Evolutionary conservation across 495 filamentous ascomycete species (phyloP), one percentile per base, ranked within the genome.

Genomic region (Penicillium alfredii): DNA sequence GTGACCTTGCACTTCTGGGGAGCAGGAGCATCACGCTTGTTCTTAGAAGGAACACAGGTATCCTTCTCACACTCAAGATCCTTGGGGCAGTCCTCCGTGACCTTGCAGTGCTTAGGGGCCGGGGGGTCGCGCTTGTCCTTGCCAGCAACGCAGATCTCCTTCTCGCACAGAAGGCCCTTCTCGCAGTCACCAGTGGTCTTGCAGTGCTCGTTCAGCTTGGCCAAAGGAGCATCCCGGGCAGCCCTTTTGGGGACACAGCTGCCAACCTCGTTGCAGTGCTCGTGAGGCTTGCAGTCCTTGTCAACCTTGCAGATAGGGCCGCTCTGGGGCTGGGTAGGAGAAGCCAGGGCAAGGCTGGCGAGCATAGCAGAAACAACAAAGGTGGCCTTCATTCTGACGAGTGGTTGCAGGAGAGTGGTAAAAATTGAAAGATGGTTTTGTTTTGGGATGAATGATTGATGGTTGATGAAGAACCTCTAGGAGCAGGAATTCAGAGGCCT

Each of bases 261-360:
- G 35, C 35, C 35, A 9, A 12, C 15, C 3, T 33, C 33, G 29
- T 28, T 27, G 12, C 38, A 34, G 2, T 21, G 12, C 17, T 40
- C 21, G 38, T 40, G 33, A n/a, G 30, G 8, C 38, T 40, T 38
- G 35, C 35, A 38, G 35, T 38, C 35, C 19, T n/a, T n/a, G n/a
- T n/a, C n/a, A n/a, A n/a, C n/a, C n/a, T n/a, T n/a, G n/a, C n/a
- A n/a, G n/a, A n/a, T n/a, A n/a, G n/a, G n/a, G n/a, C n/a, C n/a
- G n/a, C n/a, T n/a, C n/a, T 21, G 17, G 15, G 26, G 35, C 12
- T 38, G 25, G 17, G 27, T 13, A 5, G 35, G 35, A 30, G 35
- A 38, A 23, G 35, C 35, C 35, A 38, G 21, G 11, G 35, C 35
- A 13, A 38, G 35, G 27, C 35, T 17, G 19, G 27, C 35, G 30